These are phyloP conservation scores for Fusarium torreyae DNA, from an alignment of 2,329 filamentous ascomycete genomes.

Conservation along the genomic window DNA sequence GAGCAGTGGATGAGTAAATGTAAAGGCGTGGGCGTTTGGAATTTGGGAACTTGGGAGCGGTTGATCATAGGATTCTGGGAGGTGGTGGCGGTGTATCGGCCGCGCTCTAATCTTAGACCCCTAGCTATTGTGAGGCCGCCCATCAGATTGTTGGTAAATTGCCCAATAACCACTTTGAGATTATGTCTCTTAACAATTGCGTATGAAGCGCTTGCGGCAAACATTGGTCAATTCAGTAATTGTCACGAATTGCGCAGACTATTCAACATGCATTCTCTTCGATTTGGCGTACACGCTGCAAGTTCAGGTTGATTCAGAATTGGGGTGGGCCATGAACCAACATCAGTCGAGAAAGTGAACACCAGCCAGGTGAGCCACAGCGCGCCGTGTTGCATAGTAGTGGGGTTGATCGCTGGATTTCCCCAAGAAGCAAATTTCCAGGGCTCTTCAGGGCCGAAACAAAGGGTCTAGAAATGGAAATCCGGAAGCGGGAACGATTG, in stretches of 20 bases:
- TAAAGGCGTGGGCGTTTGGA: conserved; percentile 8
- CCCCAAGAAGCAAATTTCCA: conserved; percentile 29
- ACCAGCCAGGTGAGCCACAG: conserved; percentile 7
- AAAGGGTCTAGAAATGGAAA: conserved; percentile 45
- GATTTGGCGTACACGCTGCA: background rate
- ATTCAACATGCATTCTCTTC: background rate
- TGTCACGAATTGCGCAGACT: background rate
- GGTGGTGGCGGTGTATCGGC: conserved; percentile 4
- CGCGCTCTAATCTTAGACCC: conserved; percentile 1
- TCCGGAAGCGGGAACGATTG: conserved; percentile 49
- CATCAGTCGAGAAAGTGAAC: conserved; percentile 9
- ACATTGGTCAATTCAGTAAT: background rate
- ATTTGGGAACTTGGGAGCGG: background rate
- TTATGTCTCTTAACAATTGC: conserved; percentile 7
- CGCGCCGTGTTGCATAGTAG: conserved; percentile 12
- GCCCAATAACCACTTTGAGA: conserved; percentile 9
- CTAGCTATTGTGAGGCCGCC: conserved; percentile 26
- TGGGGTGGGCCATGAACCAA: conserved; percentile 3
- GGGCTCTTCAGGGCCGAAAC: conserved; percentile 38
- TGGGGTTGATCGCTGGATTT: conserved; percentile 28
- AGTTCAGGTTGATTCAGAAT: background rate
- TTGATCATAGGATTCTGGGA: background rate
- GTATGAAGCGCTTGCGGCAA: background rate
- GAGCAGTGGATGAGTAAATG: conserved; percentile 4
- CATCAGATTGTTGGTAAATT: conserved; percentile 12